Percentiles rank a stretch among this genome's conserved stretches.
Evolutionary conservation across 768 basidiomycete species (phyloP).

Genomic region (Mycena galopus): DNA sequence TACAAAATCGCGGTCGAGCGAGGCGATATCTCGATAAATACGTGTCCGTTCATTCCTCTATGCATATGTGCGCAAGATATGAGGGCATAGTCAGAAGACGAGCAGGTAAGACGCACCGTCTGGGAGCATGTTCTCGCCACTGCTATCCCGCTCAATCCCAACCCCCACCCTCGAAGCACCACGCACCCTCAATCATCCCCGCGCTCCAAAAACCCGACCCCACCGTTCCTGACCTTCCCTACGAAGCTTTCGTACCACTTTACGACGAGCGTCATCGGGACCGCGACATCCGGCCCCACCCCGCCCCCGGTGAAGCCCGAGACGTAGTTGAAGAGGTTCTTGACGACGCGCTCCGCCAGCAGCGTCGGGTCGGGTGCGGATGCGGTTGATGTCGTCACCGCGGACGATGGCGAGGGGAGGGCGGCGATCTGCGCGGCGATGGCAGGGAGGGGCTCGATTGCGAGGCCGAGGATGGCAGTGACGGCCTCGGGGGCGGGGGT

Average conservation of each 20-base stretch:
- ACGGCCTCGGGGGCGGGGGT: constrained; percentile 60
- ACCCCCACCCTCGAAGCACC: no score
- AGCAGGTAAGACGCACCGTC: no score
- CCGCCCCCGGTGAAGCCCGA: constrained; percentile 69
- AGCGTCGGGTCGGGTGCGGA: constrained; percentile 59
- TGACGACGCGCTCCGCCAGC: constrained; percentile 78
- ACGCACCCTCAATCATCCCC: constrained; percentile 52
- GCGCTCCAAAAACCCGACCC: constrained; percentile 73
- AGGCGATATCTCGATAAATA: no score
- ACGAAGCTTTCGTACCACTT: constrained; percentile 82
- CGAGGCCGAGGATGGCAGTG: constrained; percentile 82
- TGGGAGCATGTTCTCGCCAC: no score
- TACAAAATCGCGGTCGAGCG: no score
- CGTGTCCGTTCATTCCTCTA: no score
- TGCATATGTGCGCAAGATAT: no score
- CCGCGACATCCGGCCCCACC: constrained; percentile 62
- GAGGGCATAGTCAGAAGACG: no score
- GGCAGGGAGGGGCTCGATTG: constrained; percentile 79
- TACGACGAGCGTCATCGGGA: constrained; percentile 73
- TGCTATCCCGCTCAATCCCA: no score
- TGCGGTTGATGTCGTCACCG: constrained; percentile 46
- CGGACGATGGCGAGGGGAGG: constrained; percentile 15
- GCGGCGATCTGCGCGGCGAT: constrained; percentile 70
- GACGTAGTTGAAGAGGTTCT: constrained; percentile 82
- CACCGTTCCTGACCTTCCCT: constrained; percentile 69